phyloP scores from a whole-genome alignment of 805 yeast genomes.

The Naumovozyma dairenensis region DNA sequence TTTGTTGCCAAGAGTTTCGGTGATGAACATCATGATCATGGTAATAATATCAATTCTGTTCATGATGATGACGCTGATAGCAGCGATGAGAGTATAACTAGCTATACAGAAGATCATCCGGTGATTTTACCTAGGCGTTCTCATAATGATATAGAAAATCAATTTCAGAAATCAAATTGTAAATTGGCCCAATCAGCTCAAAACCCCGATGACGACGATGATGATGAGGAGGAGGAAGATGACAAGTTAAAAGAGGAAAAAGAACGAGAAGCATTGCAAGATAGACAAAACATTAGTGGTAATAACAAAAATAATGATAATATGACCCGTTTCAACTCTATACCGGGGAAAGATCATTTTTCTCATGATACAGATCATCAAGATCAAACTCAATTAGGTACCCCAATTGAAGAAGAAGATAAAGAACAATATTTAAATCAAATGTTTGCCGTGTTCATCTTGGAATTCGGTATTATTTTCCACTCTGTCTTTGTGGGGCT shows the following conservation, averaged over 20 bases:
- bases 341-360: conserved; percentile 6
- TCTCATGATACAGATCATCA: conserved; percentile 7
- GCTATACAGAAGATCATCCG: too few species aligned
- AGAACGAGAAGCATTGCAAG: neutral
- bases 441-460: conserved; percentile 42
- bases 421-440: conserved; percentile 47
- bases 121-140: too few species aligned
- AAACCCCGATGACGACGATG: neutral
- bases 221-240: neutral
- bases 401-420: conserved; percentile 7
- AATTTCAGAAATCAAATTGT: too few species aligned
- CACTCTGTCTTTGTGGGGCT: conserved; percentile 79
- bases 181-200: neutral
- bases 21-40: conserved; percentile 7
- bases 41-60: neutral
- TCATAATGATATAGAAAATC: too few species aligned
- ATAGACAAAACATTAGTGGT: neutral
- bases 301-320: neutral
- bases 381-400: conserved; percentile 7
- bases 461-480: conserved; percentile 74
- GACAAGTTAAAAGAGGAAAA: neutral
- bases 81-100: too few species aligned
- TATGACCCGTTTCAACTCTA: neutral
- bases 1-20: conserved; percentile 30
- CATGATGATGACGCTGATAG: neutral